These are phyloP conservation scores for Solanum infundibuliforme DNA, from an alignment of 257 asterid species.

Conservation along the genomic window DNA sequence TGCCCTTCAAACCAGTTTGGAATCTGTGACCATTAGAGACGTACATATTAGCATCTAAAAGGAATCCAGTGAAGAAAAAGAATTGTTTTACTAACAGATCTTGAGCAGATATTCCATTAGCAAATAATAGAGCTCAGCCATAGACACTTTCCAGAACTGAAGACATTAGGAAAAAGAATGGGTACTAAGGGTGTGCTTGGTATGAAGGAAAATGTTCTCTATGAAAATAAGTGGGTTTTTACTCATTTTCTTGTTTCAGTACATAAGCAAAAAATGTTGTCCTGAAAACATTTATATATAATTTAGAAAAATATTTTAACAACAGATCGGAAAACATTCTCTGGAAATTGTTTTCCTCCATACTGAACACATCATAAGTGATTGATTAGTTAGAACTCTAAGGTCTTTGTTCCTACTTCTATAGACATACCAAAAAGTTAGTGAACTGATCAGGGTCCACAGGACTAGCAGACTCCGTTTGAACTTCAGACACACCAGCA, in stretches of 20 bases:
- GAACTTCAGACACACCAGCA: conserved; percentile 91
- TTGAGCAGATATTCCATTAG: background rate
- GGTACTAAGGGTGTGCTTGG: background rate
- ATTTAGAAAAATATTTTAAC: background rate
- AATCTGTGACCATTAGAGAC: conserved; percentile 27
- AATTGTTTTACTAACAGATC: background rate
- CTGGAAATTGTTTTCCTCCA: background rate
- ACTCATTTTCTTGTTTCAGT: background rate
- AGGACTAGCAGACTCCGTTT: conserved; percentile 76
- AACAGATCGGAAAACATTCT: background rate
- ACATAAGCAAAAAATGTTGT: background rate
- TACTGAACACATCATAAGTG: background rate
- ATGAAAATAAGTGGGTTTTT: background rate
- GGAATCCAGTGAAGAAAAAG: background rate
- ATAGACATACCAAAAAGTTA: conserved; percentile 51
- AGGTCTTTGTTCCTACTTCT: background rate
- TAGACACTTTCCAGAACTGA: background rate
- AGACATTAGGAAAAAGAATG: background rate
- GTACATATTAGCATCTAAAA: background rate
- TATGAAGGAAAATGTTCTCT: background rate
- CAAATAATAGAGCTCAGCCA: background rate
- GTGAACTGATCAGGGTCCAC: conserved; percentile 83
- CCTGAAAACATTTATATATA: background rate
- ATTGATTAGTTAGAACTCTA: background rate
- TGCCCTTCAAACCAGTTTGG: conserved; percentile 77